These are phyloP conservation scores for Exserohilum rostratum DNA, from an alignment of 2,329 filamentous ascomycete species.

Conservation along the genomic window DNA sequence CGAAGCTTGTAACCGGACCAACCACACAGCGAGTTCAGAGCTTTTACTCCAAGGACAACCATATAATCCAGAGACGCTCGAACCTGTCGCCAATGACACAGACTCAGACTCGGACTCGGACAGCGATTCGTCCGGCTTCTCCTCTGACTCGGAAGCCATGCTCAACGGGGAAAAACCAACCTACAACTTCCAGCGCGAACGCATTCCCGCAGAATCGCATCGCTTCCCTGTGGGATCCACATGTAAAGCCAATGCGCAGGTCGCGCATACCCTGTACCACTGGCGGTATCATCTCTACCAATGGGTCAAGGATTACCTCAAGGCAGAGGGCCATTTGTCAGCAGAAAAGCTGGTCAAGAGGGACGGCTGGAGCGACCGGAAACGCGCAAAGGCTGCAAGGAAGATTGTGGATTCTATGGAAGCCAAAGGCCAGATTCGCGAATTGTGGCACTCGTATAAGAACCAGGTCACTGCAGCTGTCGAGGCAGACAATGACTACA, in stretches of 20 bases:
- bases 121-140: conserved; percentile 24
- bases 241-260: conserved; percentile 69
- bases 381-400: conserved; percentile 66
- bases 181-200: conserved; percentile 36
- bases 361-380: conserved; percentile 65
- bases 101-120: conserved; percentile 27
- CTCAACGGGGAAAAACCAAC: conserved; percentile 32
- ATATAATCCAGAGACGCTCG: conserved; percentile 70
- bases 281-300: conserved; percentile 78
- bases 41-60: conserved; percentile 69
- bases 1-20: conserved; percentile 72
- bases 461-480: conserved; percentile 55
- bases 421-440: conserved; percentile 61
- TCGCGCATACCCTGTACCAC: conserved; percentile 74
- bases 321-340: conserved; percentile 62
- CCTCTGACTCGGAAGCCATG: conserved; percentile 23
- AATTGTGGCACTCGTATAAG: conserved; percentile 70
- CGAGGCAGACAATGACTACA: conserved; percentile 33
- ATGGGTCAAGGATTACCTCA: conserved; percentile 69
- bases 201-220: conserved; percentile 35
- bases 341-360: conserved; percentile 65
- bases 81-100: conserved; percentile 61
- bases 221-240: conserved; percentile 41
- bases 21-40: conserved; percentile 70
- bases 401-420: conserved; percentile 70